A percentile compares a stretch with the other conserved stretches of the same genome.
Conservation (phyloP, 352 stramenopile species). For the Phytophthora litchii region DNA sequence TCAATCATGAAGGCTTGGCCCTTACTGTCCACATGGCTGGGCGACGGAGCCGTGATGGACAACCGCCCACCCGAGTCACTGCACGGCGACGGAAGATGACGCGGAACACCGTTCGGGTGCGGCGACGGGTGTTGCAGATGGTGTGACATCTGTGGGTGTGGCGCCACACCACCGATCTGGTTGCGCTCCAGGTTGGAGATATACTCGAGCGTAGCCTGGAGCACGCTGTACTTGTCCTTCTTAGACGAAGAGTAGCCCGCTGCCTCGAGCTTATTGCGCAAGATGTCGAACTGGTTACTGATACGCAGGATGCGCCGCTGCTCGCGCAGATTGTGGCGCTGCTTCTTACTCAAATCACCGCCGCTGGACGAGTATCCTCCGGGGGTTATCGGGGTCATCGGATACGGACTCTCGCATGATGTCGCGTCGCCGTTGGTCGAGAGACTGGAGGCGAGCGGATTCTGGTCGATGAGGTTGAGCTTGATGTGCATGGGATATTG, state of each 20-base stretch:
- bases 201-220: conserved; percentile 86
- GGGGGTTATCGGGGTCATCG: conserved; percentile 60
- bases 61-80: conserved; percentile 38
- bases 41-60: conserved; percentile 57
- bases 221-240: conserved; percentile 88
- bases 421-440: conserved; percentile 58
- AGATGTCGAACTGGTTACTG: conserved; percentile 85
- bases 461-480: conserved; percentile 82
- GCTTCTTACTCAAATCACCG: conserved; percentile 81
- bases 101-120: conserved; percentile 22
- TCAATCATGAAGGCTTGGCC: conserved; percentile 76
- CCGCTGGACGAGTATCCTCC: conserved; percentile 50
- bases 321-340: conserved; percentile 84
- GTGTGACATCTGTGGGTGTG: conserved; percentile 26
- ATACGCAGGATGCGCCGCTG: conserved; percentile 84
- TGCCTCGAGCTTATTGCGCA: conserved; percentile 75
- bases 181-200: conserved; percentile 77
- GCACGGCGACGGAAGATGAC: conserved; percentile 41
- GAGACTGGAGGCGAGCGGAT: conserved; percentile 51
- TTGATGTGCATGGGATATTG: conserved; percentile 81
- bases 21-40: conserved; percentile 39
- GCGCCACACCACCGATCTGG: conserved; percentile 36
- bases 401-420: conserved; percentile 76
- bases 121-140: conserved; percentile 36
- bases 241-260: conserved; percentile 78